Conservation (phyloP, 306 rosid genomes). For the Medicago truncatula region MtrunA17r5.0-ANR NC_053043.1:762001-762500, state of each 20-base stretch:
- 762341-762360: constrained; percentile 30
- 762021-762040: constrained; percentile 91
- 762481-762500: constrained; percentile 24
- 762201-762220: constrained; percentile 34
- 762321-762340: constrained; percentile 26
- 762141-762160: constrained; percentile 59
- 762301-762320: constrained; percentile 21
- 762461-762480: constrained; percentile 21
- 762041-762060: constrained; percentile 92
- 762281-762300: constrained; percentile 40
- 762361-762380: constrained; percentile 22
- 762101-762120: constrained; percentile 94
- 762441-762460: constrained; percentile 40
- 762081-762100: constrained; percentile 97
- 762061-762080: constrained; percentile 99
- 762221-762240: constrained; percentile 34
- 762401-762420: too few relatives aligned
- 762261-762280: constrained; percentile 52
- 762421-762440: constrained; percentile 53
- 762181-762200: constrained; percentile 4
- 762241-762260: constrained; percentile 33
- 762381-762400: constrained; percentile 25
- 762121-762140: constrained; percentile 96
- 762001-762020: constrained; percentile 51
- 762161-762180: constrained; percentile 43